Percentiles rank a stretch among this genome's conserved stretches.
These are phyloP conservation scores for Petunia secreta DNA, from an alignment of 257 asterid genomes.

Conservation along the genomic window DNA sequence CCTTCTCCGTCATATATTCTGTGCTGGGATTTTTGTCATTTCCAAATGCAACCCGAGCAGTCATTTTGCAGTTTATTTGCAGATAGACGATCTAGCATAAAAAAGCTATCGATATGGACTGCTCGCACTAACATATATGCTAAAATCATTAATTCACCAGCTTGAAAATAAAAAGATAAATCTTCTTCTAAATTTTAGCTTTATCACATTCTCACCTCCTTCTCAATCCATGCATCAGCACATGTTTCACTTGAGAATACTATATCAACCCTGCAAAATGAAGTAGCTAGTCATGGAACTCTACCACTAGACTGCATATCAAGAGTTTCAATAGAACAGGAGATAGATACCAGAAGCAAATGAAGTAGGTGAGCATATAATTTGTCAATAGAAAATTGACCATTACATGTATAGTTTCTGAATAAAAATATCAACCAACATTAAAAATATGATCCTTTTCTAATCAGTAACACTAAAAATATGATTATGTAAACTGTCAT, in stretches of 20 bases:
- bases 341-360: constrained; percentile 1
- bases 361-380: background rate
- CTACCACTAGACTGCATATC: constrained; percentile 14
- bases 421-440: constrained; percentile 4
- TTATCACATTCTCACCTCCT: constrained; percentile 70
- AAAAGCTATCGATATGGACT: background rate
- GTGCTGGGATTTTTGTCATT: no score
- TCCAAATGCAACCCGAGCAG: background rate
- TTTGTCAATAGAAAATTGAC: background rate
- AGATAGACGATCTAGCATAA: background rate
- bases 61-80: constrained; percentile 3
- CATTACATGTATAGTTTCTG: constrained; percentile 8
- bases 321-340: constrained; percentile 7
- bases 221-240: constrained; percentile 99
- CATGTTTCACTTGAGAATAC: constrained; percentile 82
- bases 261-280: constrained; percentile 71
- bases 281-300: constrained; percentile 30
- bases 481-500: background rate
- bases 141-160: background rate
- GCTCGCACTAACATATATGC: background rate
- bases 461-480: no score
- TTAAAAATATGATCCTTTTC: background rate
- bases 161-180: constrained; percentile 23
- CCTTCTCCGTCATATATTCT: background rate
- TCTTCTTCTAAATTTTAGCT: constrained; percentile 21